phyloP scores from a whole-genome alignment of 345 rosid genomes.

The Orychophragmus violaceus region DNA sequence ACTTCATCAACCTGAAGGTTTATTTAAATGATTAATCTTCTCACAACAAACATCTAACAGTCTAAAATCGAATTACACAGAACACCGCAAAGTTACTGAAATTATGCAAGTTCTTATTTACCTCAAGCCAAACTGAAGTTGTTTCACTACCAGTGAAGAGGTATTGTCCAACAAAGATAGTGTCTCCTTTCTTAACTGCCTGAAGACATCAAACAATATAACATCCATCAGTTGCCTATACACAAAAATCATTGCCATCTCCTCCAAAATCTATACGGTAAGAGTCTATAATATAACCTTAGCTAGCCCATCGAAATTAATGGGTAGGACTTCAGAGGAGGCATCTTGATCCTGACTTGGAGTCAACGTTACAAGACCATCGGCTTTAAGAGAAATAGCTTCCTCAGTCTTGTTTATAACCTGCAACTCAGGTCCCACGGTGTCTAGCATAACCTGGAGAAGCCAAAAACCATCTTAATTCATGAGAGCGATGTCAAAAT shows the following conservation, averaged over 20 bases:
- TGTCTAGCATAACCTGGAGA: constrained; percentile 86
- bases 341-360: constrained; percentile 68
- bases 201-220: constrained; percentile 31
- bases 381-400: constrained; percentile 63
- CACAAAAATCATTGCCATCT: neutral
- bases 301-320: constrained; percentile 74
- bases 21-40: neutral
- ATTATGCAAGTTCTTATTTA: constrained; percentile 5
- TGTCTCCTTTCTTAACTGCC: constrained; percentile 86
- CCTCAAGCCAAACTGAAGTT: constrained; percentile 96
- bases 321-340: constrained; percentile 68
- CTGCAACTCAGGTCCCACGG: constrained; percentile 89
- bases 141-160: constrained; percentile 94
- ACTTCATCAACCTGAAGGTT: constrained; percentile 64
- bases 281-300: constrained; percentile 42
- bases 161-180: constrained; percentile 85
- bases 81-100: neutral
- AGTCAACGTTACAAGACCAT: constrained; percentile 65
- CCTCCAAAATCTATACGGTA: neutral
- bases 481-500: neutral
- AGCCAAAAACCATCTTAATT: neutral
- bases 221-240: constrained; percentile 5
- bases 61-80: neutral
- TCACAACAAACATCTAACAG: neutral
- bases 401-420: constrained; percentile 66